A percentile compares a stretch with the other conserved stretches of the same genome.
These are phyloP conservation scores for Gypsophila paniculata DNA, from an alignment of 179 eudicot genomes.

Conservation along the genomic window DNA sequence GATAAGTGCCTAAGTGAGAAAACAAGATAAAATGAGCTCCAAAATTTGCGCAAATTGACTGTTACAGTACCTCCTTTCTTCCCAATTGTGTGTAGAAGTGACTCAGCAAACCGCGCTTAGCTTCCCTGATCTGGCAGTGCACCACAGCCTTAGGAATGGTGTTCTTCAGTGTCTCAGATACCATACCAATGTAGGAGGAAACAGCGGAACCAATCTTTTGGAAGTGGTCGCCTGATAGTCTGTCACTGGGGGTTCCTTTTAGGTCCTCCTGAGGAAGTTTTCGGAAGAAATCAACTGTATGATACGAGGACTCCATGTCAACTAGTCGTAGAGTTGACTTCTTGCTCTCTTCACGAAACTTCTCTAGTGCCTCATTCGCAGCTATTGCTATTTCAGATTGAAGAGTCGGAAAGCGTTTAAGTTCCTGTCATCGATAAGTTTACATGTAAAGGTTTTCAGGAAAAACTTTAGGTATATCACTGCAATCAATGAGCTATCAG, in stretches of 20 bases:
- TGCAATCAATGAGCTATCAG: not conserved
- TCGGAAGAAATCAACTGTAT: constrained; percentile 67
- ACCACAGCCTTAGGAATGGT: constrained; percentile 71
- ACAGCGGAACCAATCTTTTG: constrained; percentile 51
- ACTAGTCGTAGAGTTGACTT: constrained; percentile 56
- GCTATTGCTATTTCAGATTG: constrained; percentile 55
- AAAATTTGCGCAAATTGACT: not conserved
- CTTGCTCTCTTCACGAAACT: constrained; percentile 65
- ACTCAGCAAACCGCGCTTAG: constrained; percentile 52
- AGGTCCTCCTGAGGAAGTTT: constrained; percentile 54
- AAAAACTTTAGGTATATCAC: too few species aligned
- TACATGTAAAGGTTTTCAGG: not conserved
- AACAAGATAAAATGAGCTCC: not conserved
- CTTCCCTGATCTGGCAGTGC: constrained; percentile 59
- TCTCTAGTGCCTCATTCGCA: constrained; percentile 51
- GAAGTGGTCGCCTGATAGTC: constrained; percentile 44
- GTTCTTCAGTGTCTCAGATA: constrained; percentile 50
- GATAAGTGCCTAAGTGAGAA: too few species aligned
- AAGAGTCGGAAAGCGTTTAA: constrained; percentile 59
- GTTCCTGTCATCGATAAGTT: constrained; percentile 39
- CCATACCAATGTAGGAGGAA: constrained; percentile 55
- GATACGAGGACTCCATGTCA: constrained; percentile 71
- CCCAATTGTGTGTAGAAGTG: constrained; percentile 53
- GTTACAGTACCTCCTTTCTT: constrained; percentile 47
- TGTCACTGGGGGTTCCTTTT: constrained; percentile 32